Base-by-base conservation (phyloP, 192 early-diverging fungal species). In the Backusella macrospora region DNA sequence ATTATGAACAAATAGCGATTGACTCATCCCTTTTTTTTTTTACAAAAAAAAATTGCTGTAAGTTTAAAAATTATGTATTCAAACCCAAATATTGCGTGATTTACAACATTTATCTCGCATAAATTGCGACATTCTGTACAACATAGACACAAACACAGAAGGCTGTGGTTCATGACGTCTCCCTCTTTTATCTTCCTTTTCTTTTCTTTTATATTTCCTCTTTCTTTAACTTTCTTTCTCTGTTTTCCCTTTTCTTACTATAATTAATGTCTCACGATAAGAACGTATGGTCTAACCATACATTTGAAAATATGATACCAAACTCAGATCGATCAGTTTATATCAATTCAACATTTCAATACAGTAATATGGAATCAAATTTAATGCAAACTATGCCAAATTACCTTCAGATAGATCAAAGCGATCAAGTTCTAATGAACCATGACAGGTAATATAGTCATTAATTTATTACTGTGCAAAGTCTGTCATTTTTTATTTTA, bases 41-140 rank as follows among this genome's bases (percentile, higher is more conserved):
- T 18, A 52, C 18, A 52, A 52, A n/a, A 52, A 52, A 23, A 9
- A 23, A 52, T 52, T 21, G 21, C 6, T 21, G 49, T 4, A 18
- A 9, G 26, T 59, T 59, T 59, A 59, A 59, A 52, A 59, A 59
- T 59, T 23, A 59, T 59, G 52, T 59, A 23, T 59, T 59, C 26
- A 18, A 3, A 59, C 21, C 52, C 12, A 46, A 45, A 68, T 26
- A 68, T 68, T 42, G 44, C 67, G 67, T 42, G 67, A 68, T 68
- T 68, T 29, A 29, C 43, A 68, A 4, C 45, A 45, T 29, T 45
- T 47, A 68, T 68, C 43, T 68, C 67, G 67, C 67, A 68, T 68
- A 46, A 29, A 68, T 68, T 68, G 67, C 67, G 42, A 68, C 67
- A 68, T 68, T 68, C 44, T 26, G 67, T 59, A 26, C 3, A n/a